phyloP scores from a whole-genome alignment of 768 basidiomycete genomes.

The Hortiboletus flavorubellus region DNA sequence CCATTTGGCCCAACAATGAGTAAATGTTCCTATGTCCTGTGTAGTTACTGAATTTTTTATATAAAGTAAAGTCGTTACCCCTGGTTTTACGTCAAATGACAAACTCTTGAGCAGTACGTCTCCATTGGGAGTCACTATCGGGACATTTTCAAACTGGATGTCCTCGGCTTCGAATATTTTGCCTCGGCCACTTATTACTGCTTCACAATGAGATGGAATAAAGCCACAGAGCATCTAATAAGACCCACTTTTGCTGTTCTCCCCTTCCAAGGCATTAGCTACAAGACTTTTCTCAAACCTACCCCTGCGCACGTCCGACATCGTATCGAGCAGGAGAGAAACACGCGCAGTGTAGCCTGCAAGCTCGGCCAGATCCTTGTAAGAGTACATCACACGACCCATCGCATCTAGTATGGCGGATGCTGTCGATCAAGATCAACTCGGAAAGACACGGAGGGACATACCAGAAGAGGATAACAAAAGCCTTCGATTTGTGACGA shows the following conservation, averaged over 20 bases:
- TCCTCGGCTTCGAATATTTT: constrained; percentile 80
- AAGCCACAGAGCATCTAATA: background rate
- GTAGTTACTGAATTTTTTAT: background rate
- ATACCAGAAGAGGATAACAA: constrained; percentile 81
- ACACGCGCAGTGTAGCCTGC: constrained; percentile 96
- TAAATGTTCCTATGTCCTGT: constrained; percentile 66
- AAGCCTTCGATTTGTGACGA: constrained; percentile 93
- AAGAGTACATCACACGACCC: constrained; percentile 94
- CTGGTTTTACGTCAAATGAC: constrained; percentile 86
- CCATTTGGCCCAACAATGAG: constrained; percentile 96
- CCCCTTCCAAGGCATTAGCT: constrained; percentile 65
- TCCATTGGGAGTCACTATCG: constrained; percentile 94
- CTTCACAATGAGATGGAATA: constrained; percentile 1
- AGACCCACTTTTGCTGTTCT: constrained; percentile 69
- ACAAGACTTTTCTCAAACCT: constrained; percentile 88
- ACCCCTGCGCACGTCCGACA: constrained; percentile 79
- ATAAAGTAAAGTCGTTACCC: constrained; percentile 43
- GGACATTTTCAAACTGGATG: constrained; percentile 89
- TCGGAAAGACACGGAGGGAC: constrained; percentile 11
- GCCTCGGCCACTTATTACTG: constrained; percentile 79
- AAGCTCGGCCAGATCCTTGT: constrained; percentile 94
- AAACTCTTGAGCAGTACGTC: constrained; percentile 83
- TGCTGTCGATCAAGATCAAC: background rate
- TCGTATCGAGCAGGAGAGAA: constrained; percentile 82
- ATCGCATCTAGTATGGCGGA: constrained; percentile 66